Percentiles rank a stretch among this genome's conserved stretches.
phyloP scores from a whole-genome alignment of 768 basidiomycete species.

The Auriscalpium microsporum region DNA sequence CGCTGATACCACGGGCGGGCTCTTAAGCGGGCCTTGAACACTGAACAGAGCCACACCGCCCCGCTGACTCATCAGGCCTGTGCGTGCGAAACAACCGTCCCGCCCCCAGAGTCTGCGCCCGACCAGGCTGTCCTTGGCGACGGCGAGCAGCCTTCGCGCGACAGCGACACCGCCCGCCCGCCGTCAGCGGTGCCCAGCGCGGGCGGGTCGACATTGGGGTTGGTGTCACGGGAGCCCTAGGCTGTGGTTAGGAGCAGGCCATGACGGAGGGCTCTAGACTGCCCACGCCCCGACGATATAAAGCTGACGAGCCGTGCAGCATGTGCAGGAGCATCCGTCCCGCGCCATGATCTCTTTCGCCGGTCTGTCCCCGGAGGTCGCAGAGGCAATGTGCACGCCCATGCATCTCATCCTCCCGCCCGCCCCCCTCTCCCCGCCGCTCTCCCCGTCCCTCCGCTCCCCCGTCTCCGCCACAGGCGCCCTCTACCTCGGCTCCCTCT shows the following conservation, averaged over 20 bases:
- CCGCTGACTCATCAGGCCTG: conserved; percentile 6
- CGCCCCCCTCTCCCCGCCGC: conserved; percentile 20
- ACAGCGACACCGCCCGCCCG: no score
- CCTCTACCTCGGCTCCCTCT: conserved; percentile 63
- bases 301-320: not conserved
- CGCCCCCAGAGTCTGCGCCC: not conserved
- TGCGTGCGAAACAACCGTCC: conserved; percentile 11
- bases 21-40: conserved; percentile 15
- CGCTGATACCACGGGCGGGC: conserved; percentile 5
- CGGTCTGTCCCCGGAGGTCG: conserved; percentile 61
- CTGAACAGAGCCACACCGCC: conserved; percentile 1
- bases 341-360: conserved; percentile 70
- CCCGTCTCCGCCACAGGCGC: conserved; percentile 30
- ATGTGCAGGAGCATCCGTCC: no score
- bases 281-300: not conserved
- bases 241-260: conserved; percentile 8
- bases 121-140: no score
- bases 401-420: conserved; percentile 65
- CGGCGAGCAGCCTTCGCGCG: no score
- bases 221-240: not conserved
- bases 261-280: not conserved
- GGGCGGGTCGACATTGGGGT: not conserved
- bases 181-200: not conserved
- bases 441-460: conserved; percentile 36
- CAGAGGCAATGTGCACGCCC: conserved; percentile 79